These are phyloP conservation scores for Scalesia atractyloides DNA, from an alignment of 129 eudicot genomes.

Conservation along the genomic window DNA sequence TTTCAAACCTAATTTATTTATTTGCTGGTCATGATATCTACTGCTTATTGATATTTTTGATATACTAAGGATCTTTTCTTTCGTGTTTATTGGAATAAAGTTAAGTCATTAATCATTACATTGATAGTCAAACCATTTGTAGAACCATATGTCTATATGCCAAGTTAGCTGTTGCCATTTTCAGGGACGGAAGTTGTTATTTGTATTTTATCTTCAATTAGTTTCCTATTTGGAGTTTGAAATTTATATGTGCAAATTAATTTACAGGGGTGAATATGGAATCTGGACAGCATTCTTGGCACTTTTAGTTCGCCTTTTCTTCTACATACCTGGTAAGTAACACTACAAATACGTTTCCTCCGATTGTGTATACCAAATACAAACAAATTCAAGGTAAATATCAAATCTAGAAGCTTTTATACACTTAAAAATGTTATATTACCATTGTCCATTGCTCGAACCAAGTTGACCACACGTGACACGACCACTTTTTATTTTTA, in stretches of 20 bases:
- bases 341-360: conserved; percentile 2
- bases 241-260: conserved; percentile 14
- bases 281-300: conserved; percentile 90
- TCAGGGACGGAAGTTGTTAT: not conserved
- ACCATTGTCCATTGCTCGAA: conserved; percentile 1
- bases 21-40: conserved; percentile 1
- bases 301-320: conserved; percentile 90
- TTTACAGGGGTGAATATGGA: conserved; percentile 94
- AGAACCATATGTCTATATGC: conserved; percentile 15
- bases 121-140: conserved; percentile 4
- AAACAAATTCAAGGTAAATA: not conserved
- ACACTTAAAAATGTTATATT: not conserved
- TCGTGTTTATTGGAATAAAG: not conserved
- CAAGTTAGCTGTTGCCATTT: conserved; percentile 12
- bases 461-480: not conserved
- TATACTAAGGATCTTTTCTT: conserved; percentile 5
- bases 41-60: conserved; percentile 4
- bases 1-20: not conserved
- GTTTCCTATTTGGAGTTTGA: not conserved
- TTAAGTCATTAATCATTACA: conserved; percentile 18
- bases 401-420: conserved; percentile 19
- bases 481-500: not conserved
- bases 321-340: conserved; percentile 70
- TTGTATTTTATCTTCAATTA: not conserved
- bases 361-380: not conserved